Percentiles rank a stretch among this genome's conserved stretches.
Conservation (phyloP, 441 rosid genomes). For the Raphanus hybrid region DNA sequence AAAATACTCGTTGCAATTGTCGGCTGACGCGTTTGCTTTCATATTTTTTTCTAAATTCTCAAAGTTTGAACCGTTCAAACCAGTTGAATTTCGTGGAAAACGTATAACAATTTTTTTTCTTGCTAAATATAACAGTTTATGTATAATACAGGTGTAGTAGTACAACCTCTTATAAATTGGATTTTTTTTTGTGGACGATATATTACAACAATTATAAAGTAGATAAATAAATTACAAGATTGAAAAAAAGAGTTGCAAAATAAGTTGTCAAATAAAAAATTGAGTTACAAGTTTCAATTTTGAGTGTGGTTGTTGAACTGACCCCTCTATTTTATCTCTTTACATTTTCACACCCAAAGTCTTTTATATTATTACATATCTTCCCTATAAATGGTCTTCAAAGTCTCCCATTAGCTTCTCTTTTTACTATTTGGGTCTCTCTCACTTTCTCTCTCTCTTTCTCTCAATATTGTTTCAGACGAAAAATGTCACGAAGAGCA, state of each 20-base stretch:
- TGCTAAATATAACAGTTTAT: background rate
- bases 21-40: background rate
- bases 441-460: constrained; percentile 8
- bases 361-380: constrained; percentile 1
- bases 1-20: background rate
- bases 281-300: background rate
- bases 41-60: background rate
- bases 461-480: constrained; percentile 24
- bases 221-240: background rate
- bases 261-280: background rate
- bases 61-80: background rate
- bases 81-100: background rate
- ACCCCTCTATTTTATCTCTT: constrained; percentile 25
- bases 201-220: background rate
- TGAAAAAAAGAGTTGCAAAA: background rate
- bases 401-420: constrained; percentile 16
- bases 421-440: constrained; percentile 12
- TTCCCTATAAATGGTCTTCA: constrained; percentile 45
- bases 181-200: background rate
- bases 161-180: background rate
- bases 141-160: background rate
- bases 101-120: background rate
- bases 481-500: constrained; percentile 53
- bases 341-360: constrained; percentile 17
- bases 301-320: constrained; percentile 9